Base-by-base conservation (phyloP, 768 basidiomycete genomes). In the Leucosporidium creatinivorum region DNA sequence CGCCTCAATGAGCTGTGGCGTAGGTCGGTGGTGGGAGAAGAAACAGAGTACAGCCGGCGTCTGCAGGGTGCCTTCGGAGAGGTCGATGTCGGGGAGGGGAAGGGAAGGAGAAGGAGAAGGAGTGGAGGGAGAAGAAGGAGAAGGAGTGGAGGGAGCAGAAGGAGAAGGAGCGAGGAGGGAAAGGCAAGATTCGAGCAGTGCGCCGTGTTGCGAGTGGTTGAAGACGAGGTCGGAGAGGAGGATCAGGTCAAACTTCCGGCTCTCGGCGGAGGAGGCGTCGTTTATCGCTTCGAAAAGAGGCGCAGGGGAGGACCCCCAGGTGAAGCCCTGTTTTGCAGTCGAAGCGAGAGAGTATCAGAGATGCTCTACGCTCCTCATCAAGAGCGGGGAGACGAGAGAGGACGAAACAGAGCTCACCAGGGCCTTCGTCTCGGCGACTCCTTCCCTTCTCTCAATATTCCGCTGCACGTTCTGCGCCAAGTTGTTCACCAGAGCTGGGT, bases 201-300 rank as follows among this genome's bases (percentile, higher is more conserved):
- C 89, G 36, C 86, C 85, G 75, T 97, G 93, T 87, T 94, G 73
- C n/a, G 66, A 73, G 51, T 70, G 74, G 62, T 74, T 74, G 57
- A 61, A 39, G 26, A 97, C 84, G 44, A 98, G 84, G 79, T 98
- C 93, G 2, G 91, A 93, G 64, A 97, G 81, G 68, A 98, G 86
- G 62, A 97, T 83, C 26, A 94, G 75, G 73, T 94, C 86, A 74
- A 90, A 97, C 36, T 79, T 78, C 4, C 39, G 72, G 55, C 5
- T 4, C 10, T 21, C 12, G 75, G 59, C 28, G 26, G 3, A 77
- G 39, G 39, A 44, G 39, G 8, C 39, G 39, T 44, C 39, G 39
- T 44, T 44, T 6, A 44, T 44, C 3, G 39, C 39, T 13, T 44
- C 77, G 1, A 86, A 72, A 10, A 89, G 78, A 1, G 80, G 77